Base-by-base conservation (phyloP, 2,329 filamentous ascomycete genomes). In the Lachnellula cervina region DNA sequence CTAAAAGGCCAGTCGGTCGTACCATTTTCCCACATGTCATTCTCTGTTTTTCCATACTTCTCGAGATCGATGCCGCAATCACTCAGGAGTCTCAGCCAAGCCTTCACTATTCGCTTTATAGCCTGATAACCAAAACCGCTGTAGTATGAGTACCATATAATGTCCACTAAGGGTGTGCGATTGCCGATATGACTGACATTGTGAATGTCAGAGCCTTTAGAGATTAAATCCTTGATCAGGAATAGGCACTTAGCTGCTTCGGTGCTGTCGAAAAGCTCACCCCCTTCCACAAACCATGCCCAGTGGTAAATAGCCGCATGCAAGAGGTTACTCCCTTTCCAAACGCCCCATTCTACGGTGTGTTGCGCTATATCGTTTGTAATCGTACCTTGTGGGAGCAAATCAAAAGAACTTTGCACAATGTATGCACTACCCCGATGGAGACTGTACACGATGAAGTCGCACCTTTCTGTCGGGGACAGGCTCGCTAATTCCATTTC, bases 21-120 rank as follows among this genome's bases (percentile, higher is more conserved):
- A 16, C 14, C 4, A 1, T 28, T 3, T 6, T 32, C 43, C 9
- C 32, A n/a, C 48, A 51, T 46, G 5, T 47, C 35, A 21, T 45
- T 52, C 44, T 52, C 54, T 19, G 17, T 49, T 43, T 47, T 38
- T 32, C 54, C 16, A 19, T 56, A 52, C 38, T 52, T 34, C 19
- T 43, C 48, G 2, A 52, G 28, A 38, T 56, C 37, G 1, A 48
- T n/a, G 5, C 49, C 49, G 19, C 21, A 42, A 1, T 23, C 8
- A 34, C 17, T 19, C 5, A 56, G 43, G 44, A 56, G 23, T 19
- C 14, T 9, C 16, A 51, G 38, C 49, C 49, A 51, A 9, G 5
- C 9, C 4, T 42, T 23, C 11, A 51, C 13, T 17, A 16, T 11
- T 44, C 19, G 42, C 19, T 44, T 44, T 23, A 17, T 5, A 13